Evolutionary conservation across 2,329 filamentous ascomycete species (phyloP), one percentile per base, ranked within the genome.

Genomic region (Aspergillus sergii): DNA sequence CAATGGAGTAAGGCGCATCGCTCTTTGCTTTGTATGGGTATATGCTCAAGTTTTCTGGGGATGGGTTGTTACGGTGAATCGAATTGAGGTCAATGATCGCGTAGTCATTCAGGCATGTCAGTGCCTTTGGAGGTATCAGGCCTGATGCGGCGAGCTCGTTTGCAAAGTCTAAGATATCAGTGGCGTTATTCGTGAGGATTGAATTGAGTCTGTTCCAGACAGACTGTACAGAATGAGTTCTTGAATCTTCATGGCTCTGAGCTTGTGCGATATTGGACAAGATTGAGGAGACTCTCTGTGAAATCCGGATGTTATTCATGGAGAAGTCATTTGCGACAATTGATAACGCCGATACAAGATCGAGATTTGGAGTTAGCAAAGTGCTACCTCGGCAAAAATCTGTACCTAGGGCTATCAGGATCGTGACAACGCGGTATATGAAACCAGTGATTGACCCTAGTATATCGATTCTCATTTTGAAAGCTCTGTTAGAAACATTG

Each of bases 1-100:
- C 68, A 4, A 86, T 62, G 0, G 78, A 79, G 71, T 86, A 87
- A 0, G 80, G 77, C 0, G 84, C 81, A 69, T 87, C 85, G 2
- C 62, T 69, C 11, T 72, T 57, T 23, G 71, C 59, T 50, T 71
- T 70, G 21, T 41, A 56, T 16, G 64, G 68, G 58, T 70, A 69
- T 58, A 68, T 65, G 19, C 30, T 45, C n/a, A 34, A 16, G 19
- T 28, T 39, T 11, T 41, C 48, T 21, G 58, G 32, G 26, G 39
- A 30, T 4, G 61, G 58, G n/a, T 69, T 70, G 43, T 28, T 45
- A 57, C 69, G 64, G 43, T 63, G n/a, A 23, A 58, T 45, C 21
- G 67, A 70, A 57, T 68, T 69, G 7, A 72, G 32, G 16, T 53
- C 48, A 28, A 26, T 58, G 51, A 66, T 59, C 12, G 60, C 21